Evolutionary conservation across 768 basidiomycete genomes (phyloP).

Genomic region (Pulveroboletus sp.): DNA sequence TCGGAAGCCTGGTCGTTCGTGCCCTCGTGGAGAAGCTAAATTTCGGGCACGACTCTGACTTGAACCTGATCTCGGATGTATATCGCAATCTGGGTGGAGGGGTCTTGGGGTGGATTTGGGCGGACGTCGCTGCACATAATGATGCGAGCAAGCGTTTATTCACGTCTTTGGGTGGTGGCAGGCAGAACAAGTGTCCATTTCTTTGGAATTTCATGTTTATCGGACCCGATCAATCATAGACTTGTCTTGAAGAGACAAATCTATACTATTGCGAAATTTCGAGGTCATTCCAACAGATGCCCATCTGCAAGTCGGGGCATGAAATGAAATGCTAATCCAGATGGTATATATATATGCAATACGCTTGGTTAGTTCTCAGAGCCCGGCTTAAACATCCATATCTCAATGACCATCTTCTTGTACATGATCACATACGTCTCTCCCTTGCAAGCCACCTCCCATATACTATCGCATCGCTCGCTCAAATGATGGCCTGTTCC

Average conservation of each 20-base stretch:
- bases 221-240: not conserved
- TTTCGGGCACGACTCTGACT: not conserved
- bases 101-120: constrained; percentile 22
- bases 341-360: too few species aligned
- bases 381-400: constrained; percentile 67
- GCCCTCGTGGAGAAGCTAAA: constrained; percentile 9
- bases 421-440: constrained; percentile 79
- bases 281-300: too few species aligned
- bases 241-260: not conserved
- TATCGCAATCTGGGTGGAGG: constrained; percentile 18
- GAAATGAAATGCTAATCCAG: too few species aligned
- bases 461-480: constrained; percentile 75
- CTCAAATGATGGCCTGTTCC: constrained; percentile 65
- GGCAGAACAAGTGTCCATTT: not conserved
- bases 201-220: constrained; percentile 17
- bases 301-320: too few species aligned
- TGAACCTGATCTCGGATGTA: not conserved
- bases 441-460: constrained; percentile 75
- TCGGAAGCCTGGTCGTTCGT: constrained; percentile 9
- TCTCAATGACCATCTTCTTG: constrained; percentile 86
- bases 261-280: too few species aligned
- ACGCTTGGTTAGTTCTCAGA: constrained; percentile 5
- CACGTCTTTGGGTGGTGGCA: constrained; percentile 6
- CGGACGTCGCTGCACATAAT: constrained; percentile 5
- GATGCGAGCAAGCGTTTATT: constrained; percentile 10